Evolutionary conservation across 768 basidiomycete genomes (phyloP), one percentile per base, ranked within the genome.

Genomic region (Nidula microcarpa): DNA sequence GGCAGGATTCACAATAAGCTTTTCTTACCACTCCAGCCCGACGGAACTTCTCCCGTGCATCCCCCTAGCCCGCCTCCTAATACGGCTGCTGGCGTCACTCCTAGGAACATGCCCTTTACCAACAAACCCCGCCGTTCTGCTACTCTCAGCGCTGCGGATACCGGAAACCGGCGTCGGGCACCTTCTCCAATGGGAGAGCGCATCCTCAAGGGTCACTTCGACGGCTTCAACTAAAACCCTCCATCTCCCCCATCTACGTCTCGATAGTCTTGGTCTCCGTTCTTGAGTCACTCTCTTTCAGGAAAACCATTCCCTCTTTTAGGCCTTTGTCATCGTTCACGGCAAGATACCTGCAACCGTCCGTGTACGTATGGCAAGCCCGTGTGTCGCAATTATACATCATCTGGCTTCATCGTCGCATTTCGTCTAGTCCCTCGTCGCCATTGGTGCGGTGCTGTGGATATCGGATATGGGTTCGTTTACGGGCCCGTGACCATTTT

Each of bases 141-240:
- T 4, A 87, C 86, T 16, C 64, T 86, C 51, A 78, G 77, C 43
- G 63, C 67, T 47, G 72, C 76, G 11, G 56, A 56, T 17, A 55
- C 67, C n/a, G 78, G 77, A 10, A 10, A n/a, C 48, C 77, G 77
- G 8, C 84, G 80, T 52, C 75, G 84, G 55, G 89, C 87, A 2
- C 91, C 90, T 16, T 91, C 89, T 37, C 91, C 91, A 5, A 93
- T 92, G 91, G 92, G 91, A 57, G 91, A 94, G 70, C 78, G 91
- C 54, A 92, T 94, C 55, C 79, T 94, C 60, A 94, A 90, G 74
- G 91, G 91, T 7, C 91, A 94, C 61, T 94, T 93, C 60, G 91
- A 94, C 64, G 87, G 91, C 47, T 94, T 94, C 76, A 89, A 90
- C 64, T 91, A 79, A 49, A 34, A 14, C n/a, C 14, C 23, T 46